Percentiles rank a stretch among this genome's conserved stretches.
phyloP scores from a whole-genome alignment of 2,329 filamentous ascomycete species.

The Penicillium sp. region DNA sequence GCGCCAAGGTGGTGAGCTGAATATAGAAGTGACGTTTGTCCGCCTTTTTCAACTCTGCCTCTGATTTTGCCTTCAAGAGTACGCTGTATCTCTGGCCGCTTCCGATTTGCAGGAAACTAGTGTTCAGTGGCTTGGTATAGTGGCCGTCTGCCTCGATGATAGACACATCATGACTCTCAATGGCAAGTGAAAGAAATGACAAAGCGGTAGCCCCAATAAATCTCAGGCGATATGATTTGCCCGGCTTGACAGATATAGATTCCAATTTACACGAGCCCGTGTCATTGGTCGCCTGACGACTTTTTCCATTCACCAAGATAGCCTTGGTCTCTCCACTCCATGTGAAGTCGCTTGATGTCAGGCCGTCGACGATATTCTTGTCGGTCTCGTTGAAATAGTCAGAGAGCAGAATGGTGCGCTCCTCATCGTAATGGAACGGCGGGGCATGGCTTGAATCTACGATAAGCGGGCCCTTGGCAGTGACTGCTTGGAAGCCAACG shows the following conservation, averaged over 20 bases:
- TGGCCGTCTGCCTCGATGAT: conserved; percentile 65
- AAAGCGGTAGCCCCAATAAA: conserved; percentile 63
- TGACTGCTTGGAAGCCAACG: conserved; percentile 64
- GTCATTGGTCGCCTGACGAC: conserved; percentile 46
- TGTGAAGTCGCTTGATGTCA: conserved; percentile 54
- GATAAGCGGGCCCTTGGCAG: conserved; percentile 62
- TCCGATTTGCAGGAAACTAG: conserved; percentile 59
- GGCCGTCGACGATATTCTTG: conserved; percentile 53
- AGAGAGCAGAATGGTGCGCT: conserved; percentile 57
- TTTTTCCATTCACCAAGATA: conserved; percentile 62
- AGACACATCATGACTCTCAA: conserved; percentile 60
- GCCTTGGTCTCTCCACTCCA: conserved; percentile 65
- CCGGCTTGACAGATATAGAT: conserved; percentile 63
- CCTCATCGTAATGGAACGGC: conserved; percentile 67
- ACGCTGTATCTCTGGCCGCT: conserved; percentile 65
- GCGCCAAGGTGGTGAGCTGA: conserved; percentile 31
- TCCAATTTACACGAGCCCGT: conserved; percentile 46
- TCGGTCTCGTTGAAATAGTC: conserved; percentile 13
- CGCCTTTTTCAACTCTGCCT: conserved; percentile 25
- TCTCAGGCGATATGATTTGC: conserved; percentile 64
- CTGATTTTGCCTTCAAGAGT: conserved; percentile 57
- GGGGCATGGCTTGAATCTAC: conserved; percentile 55
- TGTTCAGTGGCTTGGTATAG: conserved; percentile 32
- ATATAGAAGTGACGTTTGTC: conserved; percentile 57
- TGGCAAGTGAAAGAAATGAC: conserved; percentile 57